Conservation (phyloP, 768 basidiomycete genomes). For the Termitomyces sp. region DNA sequence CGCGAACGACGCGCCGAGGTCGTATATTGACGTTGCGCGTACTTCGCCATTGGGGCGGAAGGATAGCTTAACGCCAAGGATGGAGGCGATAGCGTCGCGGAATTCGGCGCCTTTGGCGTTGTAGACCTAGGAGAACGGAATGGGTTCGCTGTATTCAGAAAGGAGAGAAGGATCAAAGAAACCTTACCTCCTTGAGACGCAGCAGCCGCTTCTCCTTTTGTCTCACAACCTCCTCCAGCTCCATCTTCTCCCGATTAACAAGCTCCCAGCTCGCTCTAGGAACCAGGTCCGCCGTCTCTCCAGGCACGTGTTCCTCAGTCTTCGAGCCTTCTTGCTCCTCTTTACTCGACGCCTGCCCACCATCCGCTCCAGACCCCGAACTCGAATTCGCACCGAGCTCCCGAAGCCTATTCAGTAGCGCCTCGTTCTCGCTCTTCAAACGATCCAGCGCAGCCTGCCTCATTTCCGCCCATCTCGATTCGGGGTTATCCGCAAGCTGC, state of each 20-base stretch:
- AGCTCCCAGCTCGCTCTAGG: constrained; percentile 82
- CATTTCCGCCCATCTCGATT: constrained; percentile 76
- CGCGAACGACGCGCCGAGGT: constrained; percentile 83
- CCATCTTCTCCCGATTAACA: constrained; percentile 63
- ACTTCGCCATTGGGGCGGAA: constrained; percentile 92
- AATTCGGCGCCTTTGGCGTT: constrained; percentile 85
- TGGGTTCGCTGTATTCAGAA: neutral
- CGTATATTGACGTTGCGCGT: constrained; percentile 87
- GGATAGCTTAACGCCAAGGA: constrained; percentile 88
- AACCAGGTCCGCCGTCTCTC: constrained; percentile 45
- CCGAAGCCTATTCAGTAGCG: constrained; percentile 64
- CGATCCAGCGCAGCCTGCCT: constrained; percentile 74
- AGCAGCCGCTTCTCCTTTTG: constrained; percentile 83
- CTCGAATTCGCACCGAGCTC: constrained; percentile 39
- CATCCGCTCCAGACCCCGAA: neutral
- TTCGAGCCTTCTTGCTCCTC: constrained; percentile 7
- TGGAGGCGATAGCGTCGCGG: constrained; percentile 83
- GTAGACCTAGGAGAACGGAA: constrained; percentile 61
- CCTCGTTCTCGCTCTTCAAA: constrained; percentile 81
- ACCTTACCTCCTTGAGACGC: constrained; percentile 74
- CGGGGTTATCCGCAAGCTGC: constrained; percentile 41
- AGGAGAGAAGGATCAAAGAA: neutral
- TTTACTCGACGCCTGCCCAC: neutral
- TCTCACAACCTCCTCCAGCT: constrained; percentile 59
- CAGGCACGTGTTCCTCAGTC: neutral